Conservation (phyloP, 106 monocot genomes). For the Dioscorea zingiberensis region DNA sequence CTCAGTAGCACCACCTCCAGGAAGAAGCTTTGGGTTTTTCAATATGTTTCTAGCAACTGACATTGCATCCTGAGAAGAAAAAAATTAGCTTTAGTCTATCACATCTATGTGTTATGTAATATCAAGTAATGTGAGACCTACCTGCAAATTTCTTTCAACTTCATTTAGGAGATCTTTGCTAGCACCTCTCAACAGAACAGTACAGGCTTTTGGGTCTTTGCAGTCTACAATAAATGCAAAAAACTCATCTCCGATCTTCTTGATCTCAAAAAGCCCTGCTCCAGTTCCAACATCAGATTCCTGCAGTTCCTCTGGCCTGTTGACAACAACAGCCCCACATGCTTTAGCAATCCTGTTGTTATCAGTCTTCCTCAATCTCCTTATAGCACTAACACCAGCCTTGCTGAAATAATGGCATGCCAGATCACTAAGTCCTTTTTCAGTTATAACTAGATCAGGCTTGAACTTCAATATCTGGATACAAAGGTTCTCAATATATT, state of each 20-base stretch:
- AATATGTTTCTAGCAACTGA: conserved; percentile 87
- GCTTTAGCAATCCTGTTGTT: conserved; percentile 93
- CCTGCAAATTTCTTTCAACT: conserved; percentile 97
- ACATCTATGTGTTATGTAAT: background rate
- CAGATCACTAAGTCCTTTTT: conserved; percentile 94
- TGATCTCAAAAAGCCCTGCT: conserved; percentile 91
- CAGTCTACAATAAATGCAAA: conserved; percentile 93
- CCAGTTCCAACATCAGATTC: conserved; percentile 96
- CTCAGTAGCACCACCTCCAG: conserved; percentile 91
- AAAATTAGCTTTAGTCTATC: background rate
- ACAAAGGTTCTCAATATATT: conserved; percentile 89
- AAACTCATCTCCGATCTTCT: conserved; percentile 95
- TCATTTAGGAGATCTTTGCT: conserved; percentile 98
- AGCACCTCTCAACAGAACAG: conserved; percentile 88
- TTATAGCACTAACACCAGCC: conserved; percentile 89
- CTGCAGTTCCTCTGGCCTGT: conserved; percentile 92
- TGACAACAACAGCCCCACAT: conserved; percentile 87
- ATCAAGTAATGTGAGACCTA: conserved; percentile 26
- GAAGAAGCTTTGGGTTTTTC: conserved; percentile 96
- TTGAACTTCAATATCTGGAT: conserved; percentile 85
- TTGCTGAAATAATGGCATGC: conserved; percentile 91
- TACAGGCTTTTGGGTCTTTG: conserved; percentile 93
- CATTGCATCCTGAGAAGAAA: conserved; percentile 71
- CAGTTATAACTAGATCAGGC: conserved; percentile 87
- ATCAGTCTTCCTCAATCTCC: conserved; percentile 82